These are phyloP conservation scores for Rhipidocladum racemiflorum DNA, from an alignment of 176 grass and related monocot genomes.

Conservation along the genomic window DNA sequence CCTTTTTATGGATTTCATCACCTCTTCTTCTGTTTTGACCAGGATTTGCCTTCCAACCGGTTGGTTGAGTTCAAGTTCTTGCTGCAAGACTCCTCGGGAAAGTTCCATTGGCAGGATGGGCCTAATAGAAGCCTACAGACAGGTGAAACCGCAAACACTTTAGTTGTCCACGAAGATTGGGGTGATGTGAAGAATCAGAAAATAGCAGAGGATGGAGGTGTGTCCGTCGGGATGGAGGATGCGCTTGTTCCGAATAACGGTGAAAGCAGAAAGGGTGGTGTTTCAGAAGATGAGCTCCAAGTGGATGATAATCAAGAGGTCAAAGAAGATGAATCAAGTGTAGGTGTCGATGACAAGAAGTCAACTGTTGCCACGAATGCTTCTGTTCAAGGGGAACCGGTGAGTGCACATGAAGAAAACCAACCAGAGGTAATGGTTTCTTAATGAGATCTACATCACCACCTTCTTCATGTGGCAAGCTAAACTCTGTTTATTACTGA, in stretches of 20 bases:
- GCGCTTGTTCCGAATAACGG: not conserved
- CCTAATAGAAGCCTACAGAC: conserved; percentile 56
- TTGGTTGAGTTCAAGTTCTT: conserved; percentile 80
- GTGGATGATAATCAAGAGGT: conserved; percentile 1
- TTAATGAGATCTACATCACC: not conserved
- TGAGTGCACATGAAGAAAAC: conserved; percentile 12
- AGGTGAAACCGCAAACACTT: conserved; percentile 31
- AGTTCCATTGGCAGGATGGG: conserved; percentile 63
- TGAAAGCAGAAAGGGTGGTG: not conserved
- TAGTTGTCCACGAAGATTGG: conserved; percentile 76
- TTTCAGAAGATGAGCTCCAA: conserved; percentile 19
- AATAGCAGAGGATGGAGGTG: conserved; percentile 33
- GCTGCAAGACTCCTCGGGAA: conserved; percentile 39
- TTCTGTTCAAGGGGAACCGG: conserved; percentile 1
- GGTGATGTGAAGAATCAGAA: conserved; percentile 29
- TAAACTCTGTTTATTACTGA: not conserved
- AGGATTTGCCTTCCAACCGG: conserved; percentile 59
- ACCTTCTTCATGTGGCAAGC: not conserved
- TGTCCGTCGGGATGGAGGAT: not conserved
- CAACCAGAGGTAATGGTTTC: conserved; percentile 47
- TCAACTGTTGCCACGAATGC: not conserved
- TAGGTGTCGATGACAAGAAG: not conserved
- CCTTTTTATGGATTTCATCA: not conserved
- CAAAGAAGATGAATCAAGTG: conserved; percentile 9
- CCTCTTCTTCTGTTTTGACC: conserved; percentile 4